Percentiles rank a stretch among this genome's conserved stretches.
phyloP scores from a whole-genome alignment of 2,329 filamentous ascomycete species.

The Penicillium decumbens region DNA sequence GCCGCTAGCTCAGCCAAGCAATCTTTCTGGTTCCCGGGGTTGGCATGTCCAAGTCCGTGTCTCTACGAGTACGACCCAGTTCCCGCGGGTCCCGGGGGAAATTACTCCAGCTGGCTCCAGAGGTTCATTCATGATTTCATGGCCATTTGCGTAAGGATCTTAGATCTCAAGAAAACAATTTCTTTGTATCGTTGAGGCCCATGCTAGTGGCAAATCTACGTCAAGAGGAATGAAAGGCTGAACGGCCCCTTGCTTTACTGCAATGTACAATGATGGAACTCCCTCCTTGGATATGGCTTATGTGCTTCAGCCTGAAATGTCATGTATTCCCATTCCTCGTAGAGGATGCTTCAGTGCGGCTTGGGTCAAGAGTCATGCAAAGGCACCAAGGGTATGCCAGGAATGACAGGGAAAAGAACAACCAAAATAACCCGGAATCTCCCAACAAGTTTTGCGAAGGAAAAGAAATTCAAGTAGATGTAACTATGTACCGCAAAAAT shows the following conservation, averaged over 20 bases:
- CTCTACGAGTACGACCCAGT: slow-evolving; percentile 9
- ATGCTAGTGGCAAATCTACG: not conserved
- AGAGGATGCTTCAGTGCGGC: not conserved
- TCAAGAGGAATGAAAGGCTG: not conserved
- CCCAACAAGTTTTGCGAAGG: not conserved
- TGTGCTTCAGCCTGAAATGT: not conserved
- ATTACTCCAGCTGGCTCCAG: not conserved
- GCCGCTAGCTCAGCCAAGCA: slow-evolving; percentile 10
- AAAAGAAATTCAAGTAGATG: not conserved
- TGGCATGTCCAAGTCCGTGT: not conserved
- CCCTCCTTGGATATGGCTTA: not conserved
- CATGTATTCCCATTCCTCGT: not conserved
- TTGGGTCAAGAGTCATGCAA: not conserved
- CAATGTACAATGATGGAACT: slow-evolving; percentile 1
- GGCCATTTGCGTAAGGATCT: not conserved
- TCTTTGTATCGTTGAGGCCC: not conserved
- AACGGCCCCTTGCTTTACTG: slow-evolving; percentile 1
- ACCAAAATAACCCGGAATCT: not conserved
- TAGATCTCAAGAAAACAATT: not conserved
- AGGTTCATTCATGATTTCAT: not conserved
- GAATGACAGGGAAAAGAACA: slow-evolving; percentile 2
- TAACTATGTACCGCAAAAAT: slow-evolving; percentile 9
- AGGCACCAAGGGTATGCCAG: not conserved
- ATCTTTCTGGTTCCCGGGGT: not conserved
- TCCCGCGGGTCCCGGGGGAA: not conserved